Evolutionary conservation across 805 yeast species (phyloP).

Genomic region (Wilhelminamyces savonicus): DNA sequence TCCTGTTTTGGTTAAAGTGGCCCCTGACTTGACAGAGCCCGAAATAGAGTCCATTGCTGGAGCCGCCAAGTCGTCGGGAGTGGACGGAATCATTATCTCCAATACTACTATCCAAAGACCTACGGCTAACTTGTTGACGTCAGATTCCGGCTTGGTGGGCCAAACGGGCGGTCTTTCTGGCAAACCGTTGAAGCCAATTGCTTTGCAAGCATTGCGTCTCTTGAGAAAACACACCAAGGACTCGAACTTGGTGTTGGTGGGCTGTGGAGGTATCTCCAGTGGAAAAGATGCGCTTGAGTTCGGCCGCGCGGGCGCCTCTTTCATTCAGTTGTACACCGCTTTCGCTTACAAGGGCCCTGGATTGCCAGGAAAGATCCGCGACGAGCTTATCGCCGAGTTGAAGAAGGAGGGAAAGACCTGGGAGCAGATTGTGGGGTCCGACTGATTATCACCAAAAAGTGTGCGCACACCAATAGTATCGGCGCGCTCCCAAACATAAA

Average conservation of each 20-base stretch:
- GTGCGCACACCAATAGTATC: not conserved
- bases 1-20: slow-evolving; percentile 84
- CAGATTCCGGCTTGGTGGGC: slow-evolving; percentile 28
- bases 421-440: slow-evolving; percentile 70
- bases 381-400: slow-evolving; percentile 42
- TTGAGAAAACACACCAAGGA: slow-evolving; percentile 76
- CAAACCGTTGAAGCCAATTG: slow-evolving; percentile 76
- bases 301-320: slow-evolving; percentile 92
- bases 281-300: slow-evolving; percentile 89
- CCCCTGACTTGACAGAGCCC: slow-evolving; percentile 82
- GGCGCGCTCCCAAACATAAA: slow-evolving; percentile 1
- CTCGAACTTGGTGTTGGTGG: slow-evolving; percentile 68
- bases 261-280: slow-evolving; percentile 89
- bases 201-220: slow-evolving; percentile 63
- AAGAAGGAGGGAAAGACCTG: slow-evolving; percentile 74
- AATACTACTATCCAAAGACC: slow-evolving; percentile 92
- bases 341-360: slow-evolving; percentile 94
- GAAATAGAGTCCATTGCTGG: slow-evolving; percentile 80
- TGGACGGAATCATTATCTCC: slow-evolving; percentile 89
- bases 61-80: slow-evolving; percentile 66
- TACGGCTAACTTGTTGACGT: slow-evolving; percentile 42
- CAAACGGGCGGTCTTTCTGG: slow-evolving; percentile 92
- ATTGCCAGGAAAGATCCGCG: slow-evolving; percentile 43
- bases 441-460: slow-evolving; percentile 24
- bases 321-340: slow-evolving; percentile 80